These are phyloP conservation scores for Pleurotus sapidus DNA, from an alignment of 768 basidiomycete genomes.

Conservation along the genomic window DNA sequence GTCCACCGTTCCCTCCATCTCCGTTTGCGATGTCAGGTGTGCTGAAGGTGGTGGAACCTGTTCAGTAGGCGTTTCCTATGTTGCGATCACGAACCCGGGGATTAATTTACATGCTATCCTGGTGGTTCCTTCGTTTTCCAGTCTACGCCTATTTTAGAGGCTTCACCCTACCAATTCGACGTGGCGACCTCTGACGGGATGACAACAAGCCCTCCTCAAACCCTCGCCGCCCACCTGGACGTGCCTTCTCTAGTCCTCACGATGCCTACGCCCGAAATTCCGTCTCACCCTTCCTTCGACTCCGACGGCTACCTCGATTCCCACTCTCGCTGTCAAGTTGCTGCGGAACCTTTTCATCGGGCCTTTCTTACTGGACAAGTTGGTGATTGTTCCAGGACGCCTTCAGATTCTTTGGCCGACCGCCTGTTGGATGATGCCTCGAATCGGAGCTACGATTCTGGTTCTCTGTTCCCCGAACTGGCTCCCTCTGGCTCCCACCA, in stretches of 20 bases:
- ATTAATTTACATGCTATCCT: too few species aligned
- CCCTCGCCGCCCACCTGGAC: not conserved
- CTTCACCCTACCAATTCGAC: too few species aligned
- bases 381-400: not conserved
- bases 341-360: not conserved
- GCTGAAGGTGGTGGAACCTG: not conserved
- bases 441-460: too few species aligned
- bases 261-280: constrained; percentile 2
- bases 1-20: not conserved
- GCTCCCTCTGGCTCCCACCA: too few species aligned
- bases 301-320: not conserved
- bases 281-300: not conserved
- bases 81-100: too few species aligned
- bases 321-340: too few species aligned
- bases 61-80: too few species aligned
- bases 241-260: constrained; percentile 1
- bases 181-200: too few species aligned
- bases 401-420: not conserved
- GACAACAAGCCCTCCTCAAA: too few species aligned
- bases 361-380: not conserved
- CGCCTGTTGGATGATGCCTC: not conserved
- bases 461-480: not conserved
- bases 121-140: too few species aligned
- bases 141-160: too few species aligned
- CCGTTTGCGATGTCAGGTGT: not conserved